A percentile compares a stretch with the other conserved stretches of the same genome.
Evolutionary conservation across 805 yeast species (phyloP).

Genomic region (Nakazawaea molendinolei): DNA sequence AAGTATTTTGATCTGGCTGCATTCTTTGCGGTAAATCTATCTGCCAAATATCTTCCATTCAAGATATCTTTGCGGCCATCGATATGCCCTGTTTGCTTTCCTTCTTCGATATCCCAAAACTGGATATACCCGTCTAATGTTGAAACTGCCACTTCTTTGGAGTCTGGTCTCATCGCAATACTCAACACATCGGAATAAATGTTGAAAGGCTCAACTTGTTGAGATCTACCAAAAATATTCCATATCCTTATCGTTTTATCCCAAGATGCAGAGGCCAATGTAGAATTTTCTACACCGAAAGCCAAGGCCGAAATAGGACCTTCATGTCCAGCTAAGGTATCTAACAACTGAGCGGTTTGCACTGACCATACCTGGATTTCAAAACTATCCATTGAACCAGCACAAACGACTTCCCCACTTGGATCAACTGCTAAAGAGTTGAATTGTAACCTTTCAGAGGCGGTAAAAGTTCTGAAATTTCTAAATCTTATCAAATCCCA

Average conservation of each 20-base stretch:
- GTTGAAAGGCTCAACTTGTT: constrained; percentile 85
- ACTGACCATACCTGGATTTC: constrained; percentile 96
- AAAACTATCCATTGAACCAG: constrained; percentile 85
- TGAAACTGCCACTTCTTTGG: constrained; percentile 82
- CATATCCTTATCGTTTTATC: constrained; percentile 91
- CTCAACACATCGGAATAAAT: constrained; percentile 78
- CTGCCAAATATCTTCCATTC: constrained; percentile 77
- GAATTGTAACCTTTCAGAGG: constrained; percentile 83
- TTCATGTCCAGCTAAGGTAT: constrained; percentile 85
- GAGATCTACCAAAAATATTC: constrained; percentile 85
- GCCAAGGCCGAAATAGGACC: constrained; percentile 89
- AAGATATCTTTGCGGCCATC: constrained; percentile 86
- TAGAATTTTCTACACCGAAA: constrained; percentile 71
- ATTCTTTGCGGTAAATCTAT: constrained; percentile 73
- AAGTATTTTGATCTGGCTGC: constrained; percentile 81
- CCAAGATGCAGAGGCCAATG: constrained; percentile 92
- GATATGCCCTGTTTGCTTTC: constrained; percentile 72
- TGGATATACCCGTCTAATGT: constrained; percentile 84
- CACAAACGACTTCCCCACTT: constrained; percentile 93
- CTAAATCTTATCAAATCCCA: constrained; percentile 93
- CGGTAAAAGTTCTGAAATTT: constrained; percentile 91
- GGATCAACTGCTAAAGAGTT: constrained; percentile 91
- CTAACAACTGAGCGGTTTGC: constrained; percentile 88
- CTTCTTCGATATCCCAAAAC: constrained; percentile 77
- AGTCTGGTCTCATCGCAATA: constrained; percentile 83